These are phyloP conservation scores for Echites panduratus DNA, from an alignment of 257 asterid genomes.

Conservation along the genomic window DNA sequence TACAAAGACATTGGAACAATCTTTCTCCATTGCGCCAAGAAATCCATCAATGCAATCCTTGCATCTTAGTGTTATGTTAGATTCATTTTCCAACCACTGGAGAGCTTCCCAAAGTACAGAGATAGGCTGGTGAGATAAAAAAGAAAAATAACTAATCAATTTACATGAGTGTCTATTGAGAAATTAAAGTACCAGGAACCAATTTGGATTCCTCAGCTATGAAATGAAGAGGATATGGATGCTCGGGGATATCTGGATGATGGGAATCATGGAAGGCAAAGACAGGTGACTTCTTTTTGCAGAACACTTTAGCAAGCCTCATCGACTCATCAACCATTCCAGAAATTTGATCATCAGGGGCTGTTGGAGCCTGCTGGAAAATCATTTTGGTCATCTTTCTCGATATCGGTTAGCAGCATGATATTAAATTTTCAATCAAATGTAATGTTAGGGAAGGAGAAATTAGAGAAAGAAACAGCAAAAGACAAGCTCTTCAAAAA, in stretches of 20 bases:
- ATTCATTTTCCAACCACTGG: constrained; percentile 78
- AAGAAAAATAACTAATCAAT: not conserved
- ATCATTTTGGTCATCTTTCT: not conserved
- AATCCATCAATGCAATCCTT: constrained; percentile 91
- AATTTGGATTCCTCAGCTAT: constrained; percentile 58
- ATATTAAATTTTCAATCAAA: not conserved
- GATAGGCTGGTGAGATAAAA: constrained; percentile 9
- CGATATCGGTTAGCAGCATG: too few species aligned
- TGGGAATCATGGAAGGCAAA: constrained; percentile 74
- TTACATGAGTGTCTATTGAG: too few species aligned
- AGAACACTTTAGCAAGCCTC: constrained; percentile 56
- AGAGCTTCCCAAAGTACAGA: constrained; percentile 45
- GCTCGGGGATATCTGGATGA: constrained; percentile 84
- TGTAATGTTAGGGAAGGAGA: too few species aligned
- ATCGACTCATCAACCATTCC: constrained; percentile 82
- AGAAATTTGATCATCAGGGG: constrained; percentile 58
- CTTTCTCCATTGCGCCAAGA: constrained; percentile 71
- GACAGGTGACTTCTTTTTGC: constrained; percentile 72
- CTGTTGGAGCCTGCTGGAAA: constrained; percentile 65
- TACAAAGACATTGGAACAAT: constrained; percentile 74
- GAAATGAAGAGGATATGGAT: constrained; percentile 94
- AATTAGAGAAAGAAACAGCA: too few species aligned
- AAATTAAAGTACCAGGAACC: constrained; percentile 57
- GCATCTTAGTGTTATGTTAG: constrained; percentile 61
- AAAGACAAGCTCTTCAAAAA: too few species aligned